A percentile compares a stretch with the other conserved stretches of the same genome.
Evolutionary conservation across 805 yeast species (phyloP).

Genomic region (Starmerella lactis-condensi): DNA sequence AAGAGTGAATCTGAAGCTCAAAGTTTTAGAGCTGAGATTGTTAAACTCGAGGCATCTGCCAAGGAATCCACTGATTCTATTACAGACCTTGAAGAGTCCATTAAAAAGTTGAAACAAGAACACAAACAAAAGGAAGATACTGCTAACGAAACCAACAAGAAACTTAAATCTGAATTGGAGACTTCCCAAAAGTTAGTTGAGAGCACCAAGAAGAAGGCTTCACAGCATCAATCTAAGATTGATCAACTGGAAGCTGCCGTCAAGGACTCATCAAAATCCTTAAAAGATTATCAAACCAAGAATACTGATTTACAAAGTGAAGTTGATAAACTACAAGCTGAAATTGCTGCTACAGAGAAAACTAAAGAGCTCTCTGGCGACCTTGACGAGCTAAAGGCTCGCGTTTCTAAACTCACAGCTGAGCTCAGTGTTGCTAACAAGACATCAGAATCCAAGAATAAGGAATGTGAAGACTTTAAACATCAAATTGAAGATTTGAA

Average conservation of each 20-base stretch:
- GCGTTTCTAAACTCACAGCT: neutral
- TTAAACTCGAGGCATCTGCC: too few species aligned
- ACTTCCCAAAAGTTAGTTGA: neutral
- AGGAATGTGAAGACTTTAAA: neutral
- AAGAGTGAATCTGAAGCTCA: too few species aligned
- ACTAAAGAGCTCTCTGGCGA: neutral
- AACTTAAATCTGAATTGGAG: neutral
- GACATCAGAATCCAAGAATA: neutral
- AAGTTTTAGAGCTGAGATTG: too few species aligned
- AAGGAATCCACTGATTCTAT: too few species aligned
- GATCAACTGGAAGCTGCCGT: neutral
- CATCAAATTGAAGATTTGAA: too few species aligned
- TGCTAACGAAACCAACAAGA: neutral
- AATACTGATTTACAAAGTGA: neutral
- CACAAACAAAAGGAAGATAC: neutral
- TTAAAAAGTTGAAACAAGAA: slow-evolving; percentile 2
- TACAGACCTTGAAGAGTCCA: neutral
- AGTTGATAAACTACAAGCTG: slow-evolving; percentile 1
- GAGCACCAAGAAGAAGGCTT: neutral
- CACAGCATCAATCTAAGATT: neutral
- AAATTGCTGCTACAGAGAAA: slow-evolving; percentile 1
- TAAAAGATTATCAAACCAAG: too few species aligned
- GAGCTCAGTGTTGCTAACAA: neutral
- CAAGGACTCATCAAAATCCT: too few species aligned
- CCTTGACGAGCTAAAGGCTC: too few species aligned